These are phyloP conservation scores for Tetracladium marchalianum DNA, from an alignment of 495 filamentous ascomycete species.

Conservation along the genomic window DNA sequence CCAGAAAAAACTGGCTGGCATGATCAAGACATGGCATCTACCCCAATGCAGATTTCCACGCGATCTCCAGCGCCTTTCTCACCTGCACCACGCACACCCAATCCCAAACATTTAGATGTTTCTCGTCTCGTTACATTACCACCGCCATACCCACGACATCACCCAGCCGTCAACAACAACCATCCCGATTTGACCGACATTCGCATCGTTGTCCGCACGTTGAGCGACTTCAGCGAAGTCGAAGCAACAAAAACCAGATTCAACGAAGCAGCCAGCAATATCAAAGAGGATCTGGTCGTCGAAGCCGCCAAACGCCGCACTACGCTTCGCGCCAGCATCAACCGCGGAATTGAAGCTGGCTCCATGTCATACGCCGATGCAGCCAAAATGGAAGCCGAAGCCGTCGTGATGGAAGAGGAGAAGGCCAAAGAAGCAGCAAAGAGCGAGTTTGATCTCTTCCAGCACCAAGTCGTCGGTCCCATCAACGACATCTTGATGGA, in stretches of 20 bases:
- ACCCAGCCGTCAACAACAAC: slow-evolving; percentile 91
- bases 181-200: slow-evolving; percentile 80
- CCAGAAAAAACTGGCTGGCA: slow-evolving; percentile 79
- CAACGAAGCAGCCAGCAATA: slow-evolving; percentile 28
- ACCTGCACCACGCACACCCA: slow-evolving; percentile 26
- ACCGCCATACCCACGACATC: slow-evolving; percentile 83
- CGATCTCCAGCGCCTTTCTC: slow-evolving; percentile 15
- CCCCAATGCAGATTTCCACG: slow-evolving; percentile 22
- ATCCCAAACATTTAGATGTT: slow-evolving; percentile 59
- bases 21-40: slow-evolving; percentile 35
- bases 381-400: slow-evolving; percentile 58
- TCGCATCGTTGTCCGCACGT: slow-evolving; percentile 59
- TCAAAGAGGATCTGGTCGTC: slow-evolving; percentile 32
- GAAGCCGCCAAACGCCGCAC: slow-evolving; percentile 32
- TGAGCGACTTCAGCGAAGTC: slow-evolving; percentile 68
- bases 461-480: slow-evolving; percentile 63
- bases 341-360: slow-evolving; percentile 62
- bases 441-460: slow-evolving; percentile 66
- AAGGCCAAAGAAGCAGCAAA: slow-evolving; percentile 54
- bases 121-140: slow-evolving; percentile 88
- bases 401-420: slow-evolving; percentile 51
- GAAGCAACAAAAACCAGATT: slow-evolving; percentile 58
- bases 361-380: slow-evolving; percentile 72
- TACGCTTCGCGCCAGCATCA: slow-evolving; percentile 48
- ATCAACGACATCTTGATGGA: slow-evolving; percentile 62